Evolutionary conservation across 129 eudicot species (phyloP).

Genomic region (Pulicaria dysenterica): DNA sequence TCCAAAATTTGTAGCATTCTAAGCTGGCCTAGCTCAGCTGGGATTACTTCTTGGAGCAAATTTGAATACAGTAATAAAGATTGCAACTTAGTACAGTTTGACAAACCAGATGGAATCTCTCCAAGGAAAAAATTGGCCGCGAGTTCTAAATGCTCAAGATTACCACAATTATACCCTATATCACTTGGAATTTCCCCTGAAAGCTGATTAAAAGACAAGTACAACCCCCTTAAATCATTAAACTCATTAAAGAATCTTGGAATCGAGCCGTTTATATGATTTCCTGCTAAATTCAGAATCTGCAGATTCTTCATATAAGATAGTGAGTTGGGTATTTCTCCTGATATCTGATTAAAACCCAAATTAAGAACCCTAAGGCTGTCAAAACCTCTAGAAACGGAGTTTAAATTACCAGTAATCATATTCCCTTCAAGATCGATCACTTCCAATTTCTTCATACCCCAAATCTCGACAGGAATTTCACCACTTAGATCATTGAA

Average conservation of each 20-base stretch:
- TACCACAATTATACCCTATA: conserved; percentile 67
- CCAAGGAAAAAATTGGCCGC: conserved; percentile 67
- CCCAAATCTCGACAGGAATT: conserved; percentile 77
- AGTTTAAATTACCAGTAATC: conserved; percentile 52
- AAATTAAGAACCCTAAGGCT: conserved; percentile 71
- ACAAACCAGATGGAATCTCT: conserved; percentile 64
- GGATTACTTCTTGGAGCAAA: conserved; percentile 75
- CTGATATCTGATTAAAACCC: conserved; percentile 75
- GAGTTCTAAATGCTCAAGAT: conserved; percentile 77
- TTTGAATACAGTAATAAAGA: conserved; percentile 67
- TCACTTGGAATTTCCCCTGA: conserved; percentile 59
- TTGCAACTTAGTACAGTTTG: conserved; percentile 61
- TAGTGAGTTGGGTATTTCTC: conserved; percentile 85
- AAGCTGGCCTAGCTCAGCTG: conserved; percentile 64
- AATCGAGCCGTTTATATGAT: conserved; percentile 66
- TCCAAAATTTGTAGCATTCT: conserved; percentile 66
- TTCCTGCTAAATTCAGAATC: conserved; percentile 78
- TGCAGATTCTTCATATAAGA: conserved; percentile 48
- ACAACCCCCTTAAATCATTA: conserved; percentile 71
- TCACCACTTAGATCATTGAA: conserved; percentile 77
- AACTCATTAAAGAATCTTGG: conserved; percentile 57
- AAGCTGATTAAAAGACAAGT: conserved; percentile 75
- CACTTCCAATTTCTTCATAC: conserved; percentile 78
- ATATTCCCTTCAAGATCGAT: conserved; percentile 93
- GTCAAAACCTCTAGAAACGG: conserved; percentile 58